These are phyloP conservation scores for Aegilops umbellulata DNA, from an alignment of 176 grass and related monocot genomes.

Conservation along the genomic window DNA sequence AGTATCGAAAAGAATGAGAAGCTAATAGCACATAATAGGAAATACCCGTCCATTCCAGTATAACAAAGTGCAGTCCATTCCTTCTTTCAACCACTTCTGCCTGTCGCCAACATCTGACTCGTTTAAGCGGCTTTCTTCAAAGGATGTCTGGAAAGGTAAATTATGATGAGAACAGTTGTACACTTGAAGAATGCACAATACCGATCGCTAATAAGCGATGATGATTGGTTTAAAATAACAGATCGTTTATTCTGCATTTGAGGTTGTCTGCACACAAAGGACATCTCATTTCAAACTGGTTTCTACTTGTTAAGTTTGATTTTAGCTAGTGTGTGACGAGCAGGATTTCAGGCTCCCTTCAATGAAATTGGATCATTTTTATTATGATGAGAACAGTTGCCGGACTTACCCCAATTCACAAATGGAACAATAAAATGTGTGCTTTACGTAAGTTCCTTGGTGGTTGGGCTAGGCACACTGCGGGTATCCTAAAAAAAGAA, in stretches of 20 bases:
- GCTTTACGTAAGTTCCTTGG: too few species aligned
- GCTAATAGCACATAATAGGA: neutral
- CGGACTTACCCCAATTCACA: too few species aligned
- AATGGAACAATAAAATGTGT: too few species aligned
- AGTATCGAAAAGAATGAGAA: neutral
- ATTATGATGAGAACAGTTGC: too few species aligned
- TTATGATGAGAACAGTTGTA: constrained; percentile 16
- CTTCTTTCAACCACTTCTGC: constrained; percentile 91
- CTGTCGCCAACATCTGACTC: constrained; percentile 79
- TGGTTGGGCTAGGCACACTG: too few species aligned
- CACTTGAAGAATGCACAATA: neutral
- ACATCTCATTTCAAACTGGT: neutral
- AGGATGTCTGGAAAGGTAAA: constrained; percentile 45
- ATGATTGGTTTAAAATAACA: neutral
- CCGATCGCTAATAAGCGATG: neutral
- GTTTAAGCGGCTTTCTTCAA: constrained; percentile 80
- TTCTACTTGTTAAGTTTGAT: constrained; percentile 12
- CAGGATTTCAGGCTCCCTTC: neutral
- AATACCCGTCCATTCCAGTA: constrained; percentile 96
- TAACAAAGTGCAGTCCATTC: constrained; percentile 79
- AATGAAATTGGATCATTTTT: neutral
- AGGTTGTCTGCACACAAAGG: neutral
- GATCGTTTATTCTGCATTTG: neutral
- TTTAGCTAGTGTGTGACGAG: neutral
- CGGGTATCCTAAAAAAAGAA: too few species aligned